Base-by-base conservation (phyloP, 768 basidiomycete species). In the Leccinum subgranulosum region DNA sequence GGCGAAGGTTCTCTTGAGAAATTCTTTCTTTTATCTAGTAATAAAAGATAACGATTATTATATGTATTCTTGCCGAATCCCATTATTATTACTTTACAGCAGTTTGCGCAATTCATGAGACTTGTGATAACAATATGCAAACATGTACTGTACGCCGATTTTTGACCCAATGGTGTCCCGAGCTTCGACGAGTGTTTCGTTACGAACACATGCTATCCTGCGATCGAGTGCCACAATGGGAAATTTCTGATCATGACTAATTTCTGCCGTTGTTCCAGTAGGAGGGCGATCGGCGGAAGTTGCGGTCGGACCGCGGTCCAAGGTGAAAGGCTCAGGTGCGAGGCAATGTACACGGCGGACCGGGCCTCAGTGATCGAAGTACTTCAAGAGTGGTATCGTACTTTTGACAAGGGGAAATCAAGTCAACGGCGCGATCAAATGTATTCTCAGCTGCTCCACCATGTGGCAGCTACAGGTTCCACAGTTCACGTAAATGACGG, bases 231-330 rank as follows among this genome's bases (percentile, higher is more conserved):
- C 48, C 48, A 19, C 48, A 41, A n/a, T 36, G 36, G 31, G 31
- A 31, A 31, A 31, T 11, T 31, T 12, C 33, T 33, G 33, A 33
- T 33, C 6, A 31, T 53, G 45, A 47, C 41, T 54, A 27, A 54
- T 46, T 33, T 29, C 33, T 28, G 17, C 25, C 29, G 46, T 43
- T 45, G 27, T 36, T 29, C 36, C 14, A 3, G 23, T n/a, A 27
- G 29, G 51, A 56, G 51, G 58, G 53, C 39, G 54, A 63, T 64
- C 59, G 63, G 51, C 27, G 51, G n/a, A 17, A n/a, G 9, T 41
- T n/a, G 39, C n/a, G 39, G 4, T 41, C 39, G 4, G 39, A n/a
- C 9, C 9, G 29, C 19, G 23, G 39, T 21, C 9, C 23, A 47
- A 27, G 25, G 2, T 48, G 6, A 27, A 27, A 14, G 46, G 23